phyloP scores from a whole-genome alignment of 192 early-diverging fungal species.

The Chytriomyces hyalinus region DNA sequence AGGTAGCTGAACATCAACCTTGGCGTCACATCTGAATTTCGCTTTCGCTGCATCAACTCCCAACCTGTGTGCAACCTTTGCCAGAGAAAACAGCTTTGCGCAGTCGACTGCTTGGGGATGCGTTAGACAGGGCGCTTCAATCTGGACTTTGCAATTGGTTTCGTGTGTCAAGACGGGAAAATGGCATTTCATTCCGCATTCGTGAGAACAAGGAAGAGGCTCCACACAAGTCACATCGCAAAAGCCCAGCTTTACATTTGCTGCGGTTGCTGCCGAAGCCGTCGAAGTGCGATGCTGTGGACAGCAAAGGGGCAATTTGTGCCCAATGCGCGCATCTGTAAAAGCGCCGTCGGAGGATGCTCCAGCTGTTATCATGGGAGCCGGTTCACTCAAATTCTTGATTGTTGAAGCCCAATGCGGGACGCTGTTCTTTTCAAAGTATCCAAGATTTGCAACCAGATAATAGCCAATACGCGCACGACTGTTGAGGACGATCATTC shows the following conservation, averaged over 20 bases:
- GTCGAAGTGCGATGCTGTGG: slow-evolving; percentile 31
- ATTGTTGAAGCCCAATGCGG: slow-evolving; percentile 42
- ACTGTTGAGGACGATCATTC: slow-evolving; percentile 47
- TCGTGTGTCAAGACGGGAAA: slow-evolving; percentile 32
- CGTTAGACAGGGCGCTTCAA: slow-evolving; percentile 21
- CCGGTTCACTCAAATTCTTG: slow-evolving; percentile 25
- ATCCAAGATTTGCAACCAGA: slow-evolving; percentile 40
- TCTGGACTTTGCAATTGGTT: slow-evolving; percentile 2
- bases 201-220: slow-evolving; percentile 29
- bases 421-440: slow-evolving; percentile 40
- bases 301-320: slow-evolving; percentile 28
- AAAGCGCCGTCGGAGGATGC: not conserved
- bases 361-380: slow-evolving; percentile 6
- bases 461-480: slow-evolving; percentile 45
- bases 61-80: slow-evolving; percentile 1
- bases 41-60: slow-evolving; percentile 14
- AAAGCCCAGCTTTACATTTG: slow-evolving; percentile 28
- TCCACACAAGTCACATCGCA: slow-evolving; percentile 35
- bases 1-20: slow-evolving; percentile 31
- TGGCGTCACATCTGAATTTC: slow-evolving; percentile 16
- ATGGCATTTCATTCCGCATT: slow-evolving; percentile 30
- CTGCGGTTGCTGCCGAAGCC: not conserved
- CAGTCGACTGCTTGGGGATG: slow-evolving; percentile 28
- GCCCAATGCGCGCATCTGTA: slow-evolving; percentile 21
- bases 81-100: slow-evolving; percentile 7